These are phyloP conservation scores for Endogone sp. DNA, from an alignment of 192 early-diverging fungal genomes.

Conservation along the genomic window DNA sequence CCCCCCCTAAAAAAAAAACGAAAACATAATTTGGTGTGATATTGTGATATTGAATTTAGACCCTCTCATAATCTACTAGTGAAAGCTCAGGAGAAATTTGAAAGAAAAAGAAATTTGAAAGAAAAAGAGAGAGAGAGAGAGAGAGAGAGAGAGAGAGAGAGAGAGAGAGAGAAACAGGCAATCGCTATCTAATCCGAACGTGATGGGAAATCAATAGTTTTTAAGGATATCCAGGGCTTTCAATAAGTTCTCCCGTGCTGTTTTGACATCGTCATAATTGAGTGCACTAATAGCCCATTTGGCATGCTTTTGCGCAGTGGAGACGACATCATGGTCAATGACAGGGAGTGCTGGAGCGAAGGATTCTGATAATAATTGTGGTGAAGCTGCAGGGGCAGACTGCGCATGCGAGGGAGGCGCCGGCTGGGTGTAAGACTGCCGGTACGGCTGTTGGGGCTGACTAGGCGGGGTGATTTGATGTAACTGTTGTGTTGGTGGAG, in stretches of 20 bases:
- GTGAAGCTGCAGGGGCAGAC: conserved; percentile 1
- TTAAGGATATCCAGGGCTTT: conserved; percentile 47
- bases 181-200: no score
- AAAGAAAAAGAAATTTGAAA: no score
- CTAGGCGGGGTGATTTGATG: not conserved
- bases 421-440: conserved; percentile 9
- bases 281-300: conserved; percentile 92
- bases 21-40: no score
- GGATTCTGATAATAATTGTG: conserved; percentile 2
- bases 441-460: conserved; percentile 6
- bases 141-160: no score
- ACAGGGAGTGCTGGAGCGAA: not conserved
- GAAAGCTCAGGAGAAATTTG: no score
- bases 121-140: no score
- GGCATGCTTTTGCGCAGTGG: conserved; percentile 79
- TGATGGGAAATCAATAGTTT: not conserved
- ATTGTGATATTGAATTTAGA: no score
- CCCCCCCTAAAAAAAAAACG: no score
- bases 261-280: conserved; percentile 90
- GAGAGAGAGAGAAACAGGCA: no score
- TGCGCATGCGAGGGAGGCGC: conserved; percentile 9
- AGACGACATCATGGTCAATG: conserved; percentile 31
- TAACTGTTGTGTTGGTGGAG: conserved; percentile 8
- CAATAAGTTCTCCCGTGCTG: conserved; percentile 74
- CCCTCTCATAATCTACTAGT: no score